Percentiles rank a stretch among this genome's conserved stretches.
Evolutionary conservation across 2,329 filamentous ascomycete genomes (phyloP).

Genomic region (Bretziella fagacearum): DNA sequence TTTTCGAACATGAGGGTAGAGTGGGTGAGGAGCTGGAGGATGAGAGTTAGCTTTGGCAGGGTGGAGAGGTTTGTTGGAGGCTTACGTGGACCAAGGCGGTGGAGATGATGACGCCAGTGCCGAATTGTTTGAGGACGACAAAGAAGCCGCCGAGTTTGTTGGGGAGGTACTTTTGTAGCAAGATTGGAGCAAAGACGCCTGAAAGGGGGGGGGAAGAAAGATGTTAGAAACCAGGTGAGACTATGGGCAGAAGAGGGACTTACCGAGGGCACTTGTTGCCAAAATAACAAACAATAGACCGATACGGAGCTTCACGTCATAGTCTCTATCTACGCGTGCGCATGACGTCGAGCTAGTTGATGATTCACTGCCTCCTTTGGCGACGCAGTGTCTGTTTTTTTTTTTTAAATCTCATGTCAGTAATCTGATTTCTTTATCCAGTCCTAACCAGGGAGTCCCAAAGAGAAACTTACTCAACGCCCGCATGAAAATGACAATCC

Average conservation of each 20-base stretch:
- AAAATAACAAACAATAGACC: slow-evolving; percentile 59
- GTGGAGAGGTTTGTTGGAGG: slow-evolving; percentile 7
- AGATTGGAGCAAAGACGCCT: slow-evolving; percentile 15
- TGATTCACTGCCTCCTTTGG: slow-evolving; percentile 23
- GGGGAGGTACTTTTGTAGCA: slow-evolving; percentile 24
- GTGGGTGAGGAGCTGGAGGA: slow-evolving; percentile 52
- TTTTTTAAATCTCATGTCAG: slow-evolving; percentile 17
- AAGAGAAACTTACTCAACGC: slow-evolving; percentile 44
- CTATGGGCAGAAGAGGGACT: no score
- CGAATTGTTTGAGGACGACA: slow-evolving; percentile 54
- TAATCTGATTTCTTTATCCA: no score
- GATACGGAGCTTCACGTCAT: slow-evolving; percentile 51
- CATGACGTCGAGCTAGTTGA: slow-evolving; percentile 25
- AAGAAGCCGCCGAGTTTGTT: slow-evolving; percentile 34
- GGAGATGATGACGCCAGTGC: slow-evolving; percentile 54
- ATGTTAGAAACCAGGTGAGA: no score
- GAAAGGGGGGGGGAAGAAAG: no score
- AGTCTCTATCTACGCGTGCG: slow-evolving; percentile 32
- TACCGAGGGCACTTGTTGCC: slow-evolving; percentile 48
- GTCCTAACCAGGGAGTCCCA: no score
- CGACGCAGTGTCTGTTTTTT: slow-evolving; percentile 39
- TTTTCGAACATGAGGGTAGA: slow-evolving; percentile 57
- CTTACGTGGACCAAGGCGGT: slow-evolving; percentile 52
- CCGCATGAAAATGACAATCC: slow-evolving; percentile 58
- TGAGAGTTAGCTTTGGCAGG: slow-evolving; percentile 9